Conservation (phyloP, 2,329 filamentous ascomycete genomes). For the Trichoderma brevicompactum region DNA sequence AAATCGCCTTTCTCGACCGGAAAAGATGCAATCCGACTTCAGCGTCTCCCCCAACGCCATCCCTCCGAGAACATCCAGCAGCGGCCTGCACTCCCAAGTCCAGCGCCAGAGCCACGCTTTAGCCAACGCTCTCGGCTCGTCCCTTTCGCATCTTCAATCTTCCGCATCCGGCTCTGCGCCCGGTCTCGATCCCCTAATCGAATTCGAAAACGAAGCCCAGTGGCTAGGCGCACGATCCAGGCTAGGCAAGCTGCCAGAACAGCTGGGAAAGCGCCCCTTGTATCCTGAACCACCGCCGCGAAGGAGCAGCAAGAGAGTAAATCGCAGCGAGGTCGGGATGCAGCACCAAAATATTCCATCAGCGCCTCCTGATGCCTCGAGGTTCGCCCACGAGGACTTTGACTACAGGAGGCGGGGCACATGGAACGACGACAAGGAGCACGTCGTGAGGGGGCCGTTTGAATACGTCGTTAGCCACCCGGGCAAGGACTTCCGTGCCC, state of each 20-base stretch:
- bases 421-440: slow-evolving; percentile 77
- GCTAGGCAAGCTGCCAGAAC: slow-evolving; percentile 33
- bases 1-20: background rate
- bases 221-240: slow-evolving; percentile 51
- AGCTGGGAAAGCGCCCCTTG: slow-evolving; percentile 4
- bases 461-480: slow-evolving; percentile 80
- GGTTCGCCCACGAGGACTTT: slow-evolving; percentile 60
- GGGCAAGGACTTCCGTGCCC: slow-evolving; percentile 82
- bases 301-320: slow-evolving; percentile 16
- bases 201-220: slow-evolving; percentile 50
- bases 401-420: slow-evolving; percentile 55
- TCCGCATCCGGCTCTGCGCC: slow-evolving; percentile 38
- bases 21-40: slow-evolving; percentile 10
- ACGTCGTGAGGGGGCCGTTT: slow-evolving; percentile 75
- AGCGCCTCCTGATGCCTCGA: slow-evolving; percentile 52
- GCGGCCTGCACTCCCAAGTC: slow-evolving; percentile 35
- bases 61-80: slow-evolving; percentile 71
- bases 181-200: slow-evolving; percentile 57
- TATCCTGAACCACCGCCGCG: slow-evolving; percentile 21
- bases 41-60: slow-evolving; percentile 62
- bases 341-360: slow-evolving; percentile 43
- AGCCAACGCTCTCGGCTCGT: slow-evolving; percentile 29
- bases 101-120: slow-evolving; percentile 33
- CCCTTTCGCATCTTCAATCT: slow-evolving; percentile 28
- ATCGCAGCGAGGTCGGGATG: slow-evolving; percentile 35